phyloP scores from a whole-genome alignment of 2,329 filamentous ascomycete genomes.

The Cercospora zeina region DNA sequence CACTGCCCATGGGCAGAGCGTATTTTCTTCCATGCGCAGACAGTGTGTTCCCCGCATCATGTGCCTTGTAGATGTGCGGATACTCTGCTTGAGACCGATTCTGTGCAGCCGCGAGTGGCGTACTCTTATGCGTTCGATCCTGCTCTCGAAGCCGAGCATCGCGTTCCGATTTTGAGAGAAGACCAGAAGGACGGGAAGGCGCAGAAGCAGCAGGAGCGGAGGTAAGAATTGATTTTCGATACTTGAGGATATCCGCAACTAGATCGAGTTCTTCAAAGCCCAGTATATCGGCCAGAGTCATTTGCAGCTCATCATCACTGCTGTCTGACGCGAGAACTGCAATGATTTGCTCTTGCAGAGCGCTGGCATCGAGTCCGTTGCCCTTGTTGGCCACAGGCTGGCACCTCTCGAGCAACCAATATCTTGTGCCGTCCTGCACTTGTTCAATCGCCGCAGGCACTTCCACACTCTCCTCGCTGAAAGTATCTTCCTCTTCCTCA shows the following conservation, averaged over 20 bases:
- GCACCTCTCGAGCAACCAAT: conserved; percentile 74
- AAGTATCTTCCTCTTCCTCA: conserved; percentile 66
- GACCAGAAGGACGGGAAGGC: conserved; percentile 48
- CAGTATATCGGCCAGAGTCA: conserved; percentile 81
- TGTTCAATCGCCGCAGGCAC: conserved; percentile 37
- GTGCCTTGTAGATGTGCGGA: conserved; percentile 86
- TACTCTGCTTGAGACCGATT: conserved; percentile 73
- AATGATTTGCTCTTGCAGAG: conserved; percentile 75
- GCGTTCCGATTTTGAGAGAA: conserved; percentile 75
- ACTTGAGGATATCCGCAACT: conserved; percentile 82
- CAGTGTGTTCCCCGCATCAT: conserved; percentile 82
- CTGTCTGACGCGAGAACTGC: conserved; percentile 70
- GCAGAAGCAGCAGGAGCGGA: conserved; percentile 34
- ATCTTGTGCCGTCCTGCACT: conserved; percentile 33
- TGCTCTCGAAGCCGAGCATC: conserved; percentile 73
- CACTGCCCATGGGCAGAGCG: conserved; percentile 72
- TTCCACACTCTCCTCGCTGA: conserved; percentile 65
- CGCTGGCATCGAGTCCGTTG: conserved; percentile 65
- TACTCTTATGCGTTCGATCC: conserved; percentile 81
- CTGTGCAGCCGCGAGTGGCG: conserved; percentile 68
- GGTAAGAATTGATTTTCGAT: conserved; percentile 66
- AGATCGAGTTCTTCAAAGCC: conserved; percentile 94
- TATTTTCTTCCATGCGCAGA: conserved; percentile 80
- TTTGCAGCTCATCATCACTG: conserved; percentile 83
- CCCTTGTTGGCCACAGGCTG: conserved; percentile 63